Evolutionary conservation across 2,329 filamentous ascomycete genomes (phyloP).

Genomic region (Leptographium flavum): DNA sequence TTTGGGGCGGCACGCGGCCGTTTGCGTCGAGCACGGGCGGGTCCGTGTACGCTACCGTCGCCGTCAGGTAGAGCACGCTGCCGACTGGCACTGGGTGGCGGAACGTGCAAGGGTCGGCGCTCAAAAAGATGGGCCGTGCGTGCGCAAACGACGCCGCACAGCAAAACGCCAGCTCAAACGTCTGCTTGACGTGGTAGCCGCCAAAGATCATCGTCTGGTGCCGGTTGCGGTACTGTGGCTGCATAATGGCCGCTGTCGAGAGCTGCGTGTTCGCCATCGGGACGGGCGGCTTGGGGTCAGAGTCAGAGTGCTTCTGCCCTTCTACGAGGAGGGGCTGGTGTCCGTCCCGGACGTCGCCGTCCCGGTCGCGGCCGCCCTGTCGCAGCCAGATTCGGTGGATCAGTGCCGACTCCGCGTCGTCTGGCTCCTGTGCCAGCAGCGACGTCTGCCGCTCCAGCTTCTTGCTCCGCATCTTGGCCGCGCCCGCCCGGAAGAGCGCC

Average conservation of each 20-base stretch:
- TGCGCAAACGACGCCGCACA: slow-evolving; percentile 59
- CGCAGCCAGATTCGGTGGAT: slow-evolving; percentile 63
- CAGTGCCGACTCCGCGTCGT: slow-evolving; percentile 55
- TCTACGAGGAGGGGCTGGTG: too few species aligned
- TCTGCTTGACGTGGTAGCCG: slow-evolving; percentile 59
- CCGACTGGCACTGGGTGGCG: slow-evolving; percentile 63
- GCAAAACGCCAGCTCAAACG: slow-evolving; percentile 64
- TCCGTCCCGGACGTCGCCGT: too few species aligned
- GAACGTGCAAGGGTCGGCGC: slow-evolving; percentile 60
- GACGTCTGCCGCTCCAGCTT: slow-evolving; percentile 30
- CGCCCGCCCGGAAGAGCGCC: slow-evolving; percentile 33
- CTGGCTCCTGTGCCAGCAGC: slow-evolving; percentile 51
- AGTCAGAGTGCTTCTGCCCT: too few species aligned
- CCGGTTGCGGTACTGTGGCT: slow-evolving; percentile 38
- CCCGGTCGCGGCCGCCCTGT: slow-evolving; percentile 22
- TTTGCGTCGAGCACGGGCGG: slow-evolving; percentile 30
- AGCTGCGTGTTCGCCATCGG: slow-evolving; percentile 45
- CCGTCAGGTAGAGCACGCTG: slow-evolving; percentile 59
- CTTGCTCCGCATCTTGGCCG: slow-evolving; percentile 29
- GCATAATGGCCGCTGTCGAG: slow-evolving; percentile 56
- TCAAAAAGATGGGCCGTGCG: slow-evolving; percentile 54
- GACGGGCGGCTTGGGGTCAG: slow-evolving; percentile 28
- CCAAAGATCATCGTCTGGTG: slow-evolving; percentile 72
- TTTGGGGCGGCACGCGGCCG: slow-evolving; percentile 28
- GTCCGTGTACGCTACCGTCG: slow-evolving; percentile 59